Base-by-base conservation (phyloP, 2,329 filamentous ascomycete genomes). In the Scolecobasidium constrictum region DNA sequence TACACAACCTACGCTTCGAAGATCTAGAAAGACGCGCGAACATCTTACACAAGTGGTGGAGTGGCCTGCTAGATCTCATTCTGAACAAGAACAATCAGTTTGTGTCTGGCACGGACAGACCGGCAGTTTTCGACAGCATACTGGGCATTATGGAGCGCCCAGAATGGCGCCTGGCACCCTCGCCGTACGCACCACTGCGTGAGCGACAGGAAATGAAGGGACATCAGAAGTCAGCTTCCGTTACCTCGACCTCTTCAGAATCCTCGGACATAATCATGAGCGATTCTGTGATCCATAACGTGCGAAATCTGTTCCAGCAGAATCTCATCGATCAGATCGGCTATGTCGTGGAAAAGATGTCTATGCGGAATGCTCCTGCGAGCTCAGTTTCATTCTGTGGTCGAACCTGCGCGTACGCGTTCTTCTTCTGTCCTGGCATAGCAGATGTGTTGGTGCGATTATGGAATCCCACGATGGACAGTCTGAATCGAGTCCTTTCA, bases 11-110 rank as follows among this genome's bases (percentile, higher is more conserved):
- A 36, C 68, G 75, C n/a, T 71, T 85, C 2, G 86, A 94, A 63
- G 86, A 94, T 56, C 63, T 94, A 35, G 87, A 95, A 53, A 75
- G 83, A 26, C 75, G 88, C 46, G 75, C 83, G 2, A 78, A 78
- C 35, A 85, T 93, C 38, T 65, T 94, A 45, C 86, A 92, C 58
- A 88, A 85, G 56, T 95, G 88, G 88, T 95, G 88, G 88, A 81
- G 72, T 35, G 80, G 77, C 2, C 67, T 94, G 31, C 64, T 94
- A 44, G 86, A 92, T 46, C 78, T 94, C 68, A 73, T 94, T 18
- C 80, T 87, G 50, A 83, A 82, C 22, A 74, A 75, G 47, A 76
- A 81, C 56, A 80, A 81, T 44, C 82, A 86, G 53, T 81, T 83
- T 3, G 79, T 94, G 12, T 79, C 86, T 1, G 85, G 85, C 9